Conservation (phyloP, 257 asterid species). For the Gentiana dahurica region DNA sequence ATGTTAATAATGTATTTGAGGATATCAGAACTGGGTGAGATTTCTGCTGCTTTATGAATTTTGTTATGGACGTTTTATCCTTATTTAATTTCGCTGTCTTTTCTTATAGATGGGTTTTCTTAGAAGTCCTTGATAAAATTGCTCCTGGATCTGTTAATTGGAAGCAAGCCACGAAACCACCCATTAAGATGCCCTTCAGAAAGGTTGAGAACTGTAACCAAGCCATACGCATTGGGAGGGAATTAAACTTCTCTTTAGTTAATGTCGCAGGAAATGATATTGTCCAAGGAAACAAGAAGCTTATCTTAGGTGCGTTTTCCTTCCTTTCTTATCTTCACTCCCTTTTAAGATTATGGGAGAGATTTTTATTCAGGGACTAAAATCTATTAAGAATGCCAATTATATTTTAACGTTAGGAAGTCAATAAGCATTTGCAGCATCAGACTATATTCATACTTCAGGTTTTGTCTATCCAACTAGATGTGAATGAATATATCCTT, state of each 20-base stretch:
- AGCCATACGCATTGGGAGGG: slow-evolving; percentile 81
- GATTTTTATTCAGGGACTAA: not conserved
- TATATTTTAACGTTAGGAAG: too few species aligned
- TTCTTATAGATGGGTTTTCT: slow-evolving; percentile 69
- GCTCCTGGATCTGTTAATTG: slow-evolving; percentile 83
- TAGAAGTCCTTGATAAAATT: slow-evolving; percentile 78
- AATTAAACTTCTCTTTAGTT: slow-evolving; percentile 79
- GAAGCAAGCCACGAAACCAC: slow-evolving; percentile 83
- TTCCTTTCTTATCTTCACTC: not conserved
- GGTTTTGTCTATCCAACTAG: too few species aligned
- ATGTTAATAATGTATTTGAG: slow-evolving; percentile 82
- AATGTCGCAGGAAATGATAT: slow-evolving; percentile 83
- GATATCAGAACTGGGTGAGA: slow-evolving; percentile 89
- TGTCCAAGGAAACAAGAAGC: slow-evolving; percentile 88
- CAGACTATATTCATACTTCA: too few species aligned
- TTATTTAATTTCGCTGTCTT: not conserved
- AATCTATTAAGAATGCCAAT: too few species aligned
- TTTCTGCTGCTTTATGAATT: not conserved
- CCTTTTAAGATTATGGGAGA: not conserved
- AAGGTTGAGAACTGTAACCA: slow-evolving; percentile 94
- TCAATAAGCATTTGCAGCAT: too few species aligned
- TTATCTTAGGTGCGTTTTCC: slow-evolving; percentile 52
- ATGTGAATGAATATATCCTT: too few species aligned
- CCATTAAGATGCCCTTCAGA: slow-evolving; percentile 83
- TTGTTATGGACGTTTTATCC: not conserved